Percentiles rank a stretch among this genome's conserved stretches.
phyloP scores from a whole-genome alignment of 116 monocot species.

The Dioscorea cayenensis region DNA sequence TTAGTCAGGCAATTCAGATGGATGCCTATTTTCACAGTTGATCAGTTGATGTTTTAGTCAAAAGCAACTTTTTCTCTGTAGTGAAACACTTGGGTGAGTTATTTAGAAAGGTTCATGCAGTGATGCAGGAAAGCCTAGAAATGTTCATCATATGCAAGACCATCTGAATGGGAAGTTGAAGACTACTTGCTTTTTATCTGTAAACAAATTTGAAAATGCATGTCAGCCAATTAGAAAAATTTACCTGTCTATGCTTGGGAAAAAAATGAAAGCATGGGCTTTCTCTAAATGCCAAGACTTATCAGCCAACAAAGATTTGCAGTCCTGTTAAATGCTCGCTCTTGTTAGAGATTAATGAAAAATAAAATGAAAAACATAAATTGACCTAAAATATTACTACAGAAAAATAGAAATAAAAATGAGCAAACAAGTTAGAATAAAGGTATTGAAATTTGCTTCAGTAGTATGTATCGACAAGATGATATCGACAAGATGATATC shows the following conservation, averaged over 20 bases:
- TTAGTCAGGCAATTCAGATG: neutral
- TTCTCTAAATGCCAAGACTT: constrained; percentile 89
- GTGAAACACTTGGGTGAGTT: no score
- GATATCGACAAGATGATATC: no score
- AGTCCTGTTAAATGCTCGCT: constrained; percentile 50
- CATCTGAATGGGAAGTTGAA: neutral
- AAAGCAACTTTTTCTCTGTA: no score
- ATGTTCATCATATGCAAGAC: neutral
- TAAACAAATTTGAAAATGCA: neutral
- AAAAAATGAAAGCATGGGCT: constrained; percentile 94
- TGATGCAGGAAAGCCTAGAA: neutral
- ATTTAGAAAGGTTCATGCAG: no score
- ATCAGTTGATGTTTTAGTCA: no score
- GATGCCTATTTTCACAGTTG: neutral
- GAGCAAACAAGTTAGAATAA: neutral
- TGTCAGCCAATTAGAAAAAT: neutral
- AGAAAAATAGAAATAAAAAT: no score
- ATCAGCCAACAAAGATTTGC: constrained; percentile 47
- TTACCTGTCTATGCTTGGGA: constrained; percentile 92
- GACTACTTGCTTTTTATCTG: neutral
- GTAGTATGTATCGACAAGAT: no score
- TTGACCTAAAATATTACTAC: neutral
- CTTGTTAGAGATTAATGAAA: constrained; percentile 7
- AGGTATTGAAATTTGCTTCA: no score
- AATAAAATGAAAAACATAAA: neutral